These are phyloP conservation scores for Cryptococcus floricola DNA, from an alignment of 1,284 basidiomycete genomes.

Conservation along the genomic window DNA sequence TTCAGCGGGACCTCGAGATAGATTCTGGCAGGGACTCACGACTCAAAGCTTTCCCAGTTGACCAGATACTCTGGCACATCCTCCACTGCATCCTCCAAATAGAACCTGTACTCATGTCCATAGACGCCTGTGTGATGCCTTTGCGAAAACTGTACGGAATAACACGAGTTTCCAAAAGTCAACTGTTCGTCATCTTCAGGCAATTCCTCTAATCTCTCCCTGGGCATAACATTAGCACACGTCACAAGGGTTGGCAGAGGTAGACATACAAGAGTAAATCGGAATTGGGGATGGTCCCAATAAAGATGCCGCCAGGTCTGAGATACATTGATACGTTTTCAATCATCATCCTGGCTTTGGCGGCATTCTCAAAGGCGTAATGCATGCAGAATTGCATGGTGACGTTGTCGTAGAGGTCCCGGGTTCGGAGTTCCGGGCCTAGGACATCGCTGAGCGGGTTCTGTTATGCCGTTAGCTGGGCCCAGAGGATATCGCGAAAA, in stretches of 20 bases:
- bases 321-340: constrained; percentile 82
- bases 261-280: constrained; percentile 67
- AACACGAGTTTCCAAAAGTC: constrained; percentile 85
- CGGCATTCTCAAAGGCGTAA: constrained; percentile 88
- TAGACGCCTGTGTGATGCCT: constrained; percentile 61
- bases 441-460: constrained; percentile 67
- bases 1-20: not conserved
- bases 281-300: constrained; percentile 91
- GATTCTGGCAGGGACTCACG: constrained; percentile 56
- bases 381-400: constrained; percentile 99
- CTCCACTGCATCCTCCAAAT: constrained; percentile 88
- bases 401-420: constrained; percentile 75
- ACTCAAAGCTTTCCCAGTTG: constrained; percentile 84
- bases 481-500: not conserved
- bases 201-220: constrained; percentile 64
- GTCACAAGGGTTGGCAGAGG: not conserved
- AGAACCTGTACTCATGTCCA: constrained; percentile 93
- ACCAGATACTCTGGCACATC: constrained; percentile 97
- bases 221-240: constrained; percentile 34
- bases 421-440: constrained; percentile 56
- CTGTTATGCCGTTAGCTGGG: constrained; percentile 25
- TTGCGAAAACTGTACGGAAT: constrained; percentile 80
- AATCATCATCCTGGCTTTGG: constrained; percentile 87
- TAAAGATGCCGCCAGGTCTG: constrained; percentile 76
- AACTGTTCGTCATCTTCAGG: constrained; percentile 60